Evolutionary conservation across 1,284 basidiomycete species (phyloP).

Genomic region (Meripilus lineatus): DNA sequence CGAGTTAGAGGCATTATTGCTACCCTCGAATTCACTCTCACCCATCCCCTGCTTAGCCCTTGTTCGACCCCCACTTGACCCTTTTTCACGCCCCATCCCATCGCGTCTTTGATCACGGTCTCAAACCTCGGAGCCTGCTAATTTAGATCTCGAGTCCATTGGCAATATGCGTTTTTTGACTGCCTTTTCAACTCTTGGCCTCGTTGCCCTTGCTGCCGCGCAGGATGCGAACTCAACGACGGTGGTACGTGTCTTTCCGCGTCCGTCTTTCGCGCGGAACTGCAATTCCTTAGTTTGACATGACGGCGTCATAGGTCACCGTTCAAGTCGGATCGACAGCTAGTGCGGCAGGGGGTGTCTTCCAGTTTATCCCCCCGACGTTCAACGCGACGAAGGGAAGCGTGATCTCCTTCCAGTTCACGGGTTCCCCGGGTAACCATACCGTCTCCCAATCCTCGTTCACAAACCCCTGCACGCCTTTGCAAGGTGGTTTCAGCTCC

Average conservation of each 20-base stretch:
- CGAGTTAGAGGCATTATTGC: too few relatives aligned
- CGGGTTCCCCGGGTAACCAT: slow-evolving; percentile 45
- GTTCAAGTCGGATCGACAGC: slow-evolving; percentile 28
- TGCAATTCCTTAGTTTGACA: neutral
- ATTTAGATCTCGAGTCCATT: too few relatives aligned
- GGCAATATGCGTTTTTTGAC: neutral
- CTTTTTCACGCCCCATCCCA: too few relatives aligned
- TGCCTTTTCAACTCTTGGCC: neutral
- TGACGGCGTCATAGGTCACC: slow-evolving; percentile 3
- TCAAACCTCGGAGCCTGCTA: too few relatives aligned
- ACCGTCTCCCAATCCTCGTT: slow-evolving; percentile 50
- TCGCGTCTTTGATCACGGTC: too few relatives aligned
- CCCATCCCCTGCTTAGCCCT: too few relatives aligned
- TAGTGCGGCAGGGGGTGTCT: slow-evolving; percentile 24
- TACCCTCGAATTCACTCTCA: too few relatives aligned
- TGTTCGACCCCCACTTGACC: too few relatives aligned
- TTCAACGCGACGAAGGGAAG: slow-evolving; percentile 41
- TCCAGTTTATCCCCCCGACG: slow-evolving; percentile 40
- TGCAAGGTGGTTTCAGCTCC: slow-evolving; percentile 44
- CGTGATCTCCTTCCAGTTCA: slow-evolving; percentile 43
- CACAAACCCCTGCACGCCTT: slow-evolving; percentile 38
- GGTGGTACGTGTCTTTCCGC: too few relatives aligned
- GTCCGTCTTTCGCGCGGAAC: neutral
- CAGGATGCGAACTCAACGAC: neutral
- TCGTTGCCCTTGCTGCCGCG: neutral